Base-by-base conservation (phyloP, 2,329 filamentous ascomycete genomes). In the Aureobasidium subglaciale region DNA sequence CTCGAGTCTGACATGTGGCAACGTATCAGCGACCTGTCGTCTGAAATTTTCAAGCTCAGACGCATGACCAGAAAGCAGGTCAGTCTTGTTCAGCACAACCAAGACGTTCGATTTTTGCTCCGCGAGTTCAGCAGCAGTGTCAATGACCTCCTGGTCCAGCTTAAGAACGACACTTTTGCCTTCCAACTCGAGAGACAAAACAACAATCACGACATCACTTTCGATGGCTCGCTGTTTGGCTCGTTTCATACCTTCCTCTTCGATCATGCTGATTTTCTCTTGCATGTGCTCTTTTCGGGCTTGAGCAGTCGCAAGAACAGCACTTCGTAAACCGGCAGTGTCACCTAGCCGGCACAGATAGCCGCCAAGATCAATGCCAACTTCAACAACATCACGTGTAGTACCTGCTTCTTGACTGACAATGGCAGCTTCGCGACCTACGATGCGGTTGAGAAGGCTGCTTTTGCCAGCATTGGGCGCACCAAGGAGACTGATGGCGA, bases 381-480 rank as follows among this genome's bases (percentile, higher is more conserved):
- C 88, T 73, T 99, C 93, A 10, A 99, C 86, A 52, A 99, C 85
- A 72, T 99, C 93, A 58, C 93, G 77, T 6, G 93, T 99, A 0
- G 93, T 99, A 0, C 93, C 93, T 35, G 90, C 90, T 72, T 97
- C 91, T 1, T 84, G 80, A 41, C 90, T 96, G 7, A 99, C 93
- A 63, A 99, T 99, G 3, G 91, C 95, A 2, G 93, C 93, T 68
- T 97, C 92, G 52, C 91, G 79, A 0, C 93, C 92, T 3, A 96
- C 89, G 49, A 99, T 81, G 20, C 85, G 77, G 67, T 99, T 99
- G 71, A 99, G 82, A 58, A 99, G 71, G 13, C 90, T 96, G 68
- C 91, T 96, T 70, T 99, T 99, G 13, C 93, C 93, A 0, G 86
- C 90, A 65, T 99, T 99, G 1, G 93, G 93, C 6, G 91, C 90